These are phyloP conservation scores for Diaporthe vaccinii DNA, from an alignment of 2,329 filamentous ascomycete genomes.

Conservation along the genomic window DNA sequence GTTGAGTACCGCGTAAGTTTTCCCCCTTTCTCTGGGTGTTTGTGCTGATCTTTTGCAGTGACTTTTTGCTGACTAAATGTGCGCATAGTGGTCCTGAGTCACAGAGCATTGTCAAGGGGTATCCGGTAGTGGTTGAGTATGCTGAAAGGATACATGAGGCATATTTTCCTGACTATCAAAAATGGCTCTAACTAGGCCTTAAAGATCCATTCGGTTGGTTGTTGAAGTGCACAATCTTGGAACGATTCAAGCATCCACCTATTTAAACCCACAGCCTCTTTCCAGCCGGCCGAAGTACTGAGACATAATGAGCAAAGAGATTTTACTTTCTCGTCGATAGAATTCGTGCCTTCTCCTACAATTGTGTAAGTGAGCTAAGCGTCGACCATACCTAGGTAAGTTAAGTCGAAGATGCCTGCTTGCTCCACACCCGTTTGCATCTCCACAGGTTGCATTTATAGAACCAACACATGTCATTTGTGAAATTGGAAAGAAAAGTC, in stretches of 20 bases:
- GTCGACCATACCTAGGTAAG: background rate
- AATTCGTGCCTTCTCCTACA: background rate
- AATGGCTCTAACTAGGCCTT: conserved; percentile 47
- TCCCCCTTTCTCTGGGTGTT: background rate
- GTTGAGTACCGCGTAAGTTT: conserved; percentile 66
- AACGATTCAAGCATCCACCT: background rate
- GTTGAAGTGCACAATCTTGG: background rate
- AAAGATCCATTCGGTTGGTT: background rate
- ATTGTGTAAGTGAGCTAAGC: background rate
- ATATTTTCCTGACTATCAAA: conserved; percentile 71
- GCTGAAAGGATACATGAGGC: conserved; percentile 66
- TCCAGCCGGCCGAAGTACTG: background rate
- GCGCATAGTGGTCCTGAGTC: conserved; percentile 60
- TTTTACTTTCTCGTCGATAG: background rate
- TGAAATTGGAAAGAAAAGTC: too few relatives aligned
- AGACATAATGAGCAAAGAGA: background rate
- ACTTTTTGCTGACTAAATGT: conserved; percentile 27
- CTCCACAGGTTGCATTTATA: background rate
- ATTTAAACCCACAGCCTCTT: too few relatives aligned
- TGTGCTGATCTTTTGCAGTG: background rate
- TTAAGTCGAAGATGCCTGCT: fast-evolving
- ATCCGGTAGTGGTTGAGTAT: conserved; percentile 67
- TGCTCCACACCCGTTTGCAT: background rate
- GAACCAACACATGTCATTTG: background rate
- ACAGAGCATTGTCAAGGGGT: conserved; percentile 57